Conservation (phyloP, 768 basidiomycete genomes). For the Coprinopsis strossmayeri region DNA sequence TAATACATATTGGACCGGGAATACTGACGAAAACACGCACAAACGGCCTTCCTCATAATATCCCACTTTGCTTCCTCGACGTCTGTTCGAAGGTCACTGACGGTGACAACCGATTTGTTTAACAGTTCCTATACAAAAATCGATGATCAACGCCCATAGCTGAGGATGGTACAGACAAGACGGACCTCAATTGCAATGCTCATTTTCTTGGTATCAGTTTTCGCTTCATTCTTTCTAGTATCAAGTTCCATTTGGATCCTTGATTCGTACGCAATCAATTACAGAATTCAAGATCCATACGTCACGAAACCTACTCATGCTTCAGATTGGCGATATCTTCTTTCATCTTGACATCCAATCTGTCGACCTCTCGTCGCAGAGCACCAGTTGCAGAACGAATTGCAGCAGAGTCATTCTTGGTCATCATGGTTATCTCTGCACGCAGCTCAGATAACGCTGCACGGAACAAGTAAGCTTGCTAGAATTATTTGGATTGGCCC, state of each 20-base stretch:
- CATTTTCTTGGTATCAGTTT: constrained; percentile 74
- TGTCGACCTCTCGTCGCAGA: constrained; percentile 81
- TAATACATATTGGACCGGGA: background rate
- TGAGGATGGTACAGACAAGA: constrained; percentile 1
- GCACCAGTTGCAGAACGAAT: constrained; percentile 71
- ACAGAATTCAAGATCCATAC: constrained; percentile 2
- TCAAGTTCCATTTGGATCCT: constrained; percentile 97
- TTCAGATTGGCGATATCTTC: constrained; percentile 84
- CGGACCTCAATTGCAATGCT: constrained; percentile 81
- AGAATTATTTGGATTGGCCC: constrained; percentile 6
- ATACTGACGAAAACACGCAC: constrained; percentile 33
- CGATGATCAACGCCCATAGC: constrained; percentile 1
- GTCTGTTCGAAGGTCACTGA: constrained; percentile 74
- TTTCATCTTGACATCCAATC: constrained; percentile 85
- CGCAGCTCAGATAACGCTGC: constrained; percentile 89
- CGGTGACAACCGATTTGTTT: constrained; percentile 64
- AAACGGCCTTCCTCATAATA: constrained; percentile 78
- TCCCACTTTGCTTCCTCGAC: constrained; percentile 88
- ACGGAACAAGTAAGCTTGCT: constrained; percentile 95
- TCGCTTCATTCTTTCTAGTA: constrained; percentile 86
- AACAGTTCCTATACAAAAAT: constrained; percentile 55
- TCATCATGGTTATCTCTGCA: constrained; percentile 75
- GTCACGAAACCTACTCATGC: constrained; percentile 68
- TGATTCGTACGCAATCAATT: constrained; percentile 4
- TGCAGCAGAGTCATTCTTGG: constrained; percentile 80